These are phyloP conservation scores for Mucor plumbeus DNA, from an alignment of 371 early-diverging fungal genomes.

Conservation along the genomic window DNA sequence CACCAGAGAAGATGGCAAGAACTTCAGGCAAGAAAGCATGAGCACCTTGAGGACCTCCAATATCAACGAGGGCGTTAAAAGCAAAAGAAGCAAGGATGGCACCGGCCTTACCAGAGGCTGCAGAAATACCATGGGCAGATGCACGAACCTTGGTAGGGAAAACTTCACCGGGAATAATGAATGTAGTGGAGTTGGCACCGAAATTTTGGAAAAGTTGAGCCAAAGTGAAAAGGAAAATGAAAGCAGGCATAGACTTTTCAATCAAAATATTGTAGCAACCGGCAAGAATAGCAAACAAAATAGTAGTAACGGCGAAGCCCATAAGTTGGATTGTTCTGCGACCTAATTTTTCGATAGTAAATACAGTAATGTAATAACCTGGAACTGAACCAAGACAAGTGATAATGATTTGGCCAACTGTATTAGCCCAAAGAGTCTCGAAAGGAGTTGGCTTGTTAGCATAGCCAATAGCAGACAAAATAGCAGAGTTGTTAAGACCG, in stretches of 20 bases:
- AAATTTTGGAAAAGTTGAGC: slow-evolving; percentile 87
- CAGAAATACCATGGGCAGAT: slow-evolving; percentile 88
- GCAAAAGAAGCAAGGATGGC: slow-evolving; percentile 67
- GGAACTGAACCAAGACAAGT: slow-evolving; percentile 85
- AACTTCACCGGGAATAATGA: slow-evolving; percentile 89
- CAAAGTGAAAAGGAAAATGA: slow-evolving; percentile 75
- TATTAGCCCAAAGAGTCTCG: slow-evolving; percentile 61
- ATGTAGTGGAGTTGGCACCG: slow-evolving; percentile 92
- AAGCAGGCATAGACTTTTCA: slow-evolving; percentile 63
- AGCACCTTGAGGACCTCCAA: slow-evolving; percentile 53
- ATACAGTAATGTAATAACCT: slow-evolving; percentile 87
- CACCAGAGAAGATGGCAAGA: slow-evolving; percentile 70
- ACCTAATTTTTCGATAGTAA: slow-evolving; percentile 79
- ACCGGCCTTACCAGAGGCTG: slow-evolving; percentile 88
- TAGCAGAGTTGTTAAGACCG: slow-evolving; percentile 79
- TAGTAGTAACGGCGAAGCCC: slow-evolving; percentile 76
- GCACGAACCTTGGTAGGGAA: slow-evolving; percentile 91
- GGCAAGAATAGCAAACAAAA: slow-evolving; percentile 79
- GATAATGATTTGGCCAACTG: slow-evolving; percentile 85
- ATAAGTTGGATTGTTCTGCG: slow-evolving; percentile 82
- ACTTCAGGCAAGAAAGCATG: slow-evolving; percentile 71
- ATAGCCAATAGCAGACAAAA: slow-evolving; percentile 76
- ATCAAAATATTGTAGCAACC: slow-evolving; percentile 65
- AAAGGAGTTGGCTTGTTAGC: slow-evolving; percentile 56
- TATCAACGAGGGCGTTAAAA: slow-evolving; percentile 64